phyloP scores from a whole-genome alignment of 306 rosid genomes.

The Cicer pinnatifidum region DNA sequence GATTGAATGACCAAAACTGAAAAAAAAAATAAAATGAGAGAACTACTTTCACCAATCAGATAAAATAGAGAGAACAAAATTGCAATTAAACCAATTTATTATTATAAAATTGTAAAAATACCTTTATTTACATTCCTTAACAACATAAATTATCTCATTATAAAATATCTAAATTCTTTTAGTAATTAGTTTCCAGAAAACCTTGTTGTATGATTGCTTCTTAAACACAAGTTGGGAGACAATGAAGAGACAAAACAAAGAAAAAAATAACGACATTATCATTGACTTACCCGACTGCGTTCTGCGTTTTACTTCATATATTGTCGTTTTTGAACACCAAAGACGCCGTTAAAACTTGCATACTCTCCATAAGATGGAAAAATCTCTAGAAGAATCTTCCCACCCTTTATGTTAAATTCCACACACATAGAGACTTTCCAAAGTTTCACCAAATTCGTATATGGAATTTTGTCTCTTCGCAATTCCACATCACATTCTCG shows the following conservation, averaged over 20 bases:
- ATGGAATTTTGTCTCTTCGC: background rate
- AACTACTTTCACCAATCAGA: no score
- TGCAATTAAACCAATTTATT: no score
- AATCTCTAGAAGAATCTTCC: background rate
- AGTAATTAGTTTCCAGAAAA: no score
- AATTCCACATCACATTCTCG: background rate
- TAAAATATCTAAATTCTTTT: no score
- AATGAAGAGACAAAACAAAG: background rate
- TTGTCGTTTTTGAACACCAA: slow-evolving; percentile 12
- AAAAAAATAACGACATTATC: background rate
- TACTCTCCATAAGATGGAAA: slow-evolving; percentile 4
- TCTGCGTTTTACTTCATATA: slow-evolving; percentile 18
- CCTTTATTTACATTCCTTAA: no score
- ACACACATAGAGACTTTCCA: background rate
- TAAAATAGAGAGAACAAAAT: no score
- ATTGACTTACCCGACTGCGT: slow-evolving; percentile 27
- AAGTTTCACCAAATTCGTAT: background rate
- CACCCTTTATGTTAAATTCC: background rate
- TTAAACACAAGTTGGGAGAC: background rate
- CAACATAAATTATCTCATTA: no score
- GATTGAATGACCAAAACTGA: no score
- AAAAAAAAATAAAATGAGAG: no score
- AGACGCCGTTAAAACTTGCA: slow-evolving; percentile 33
- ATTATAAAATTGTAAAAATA: no score
- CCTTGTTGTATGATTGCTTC: no score